These are phyloP conservation scores for Adansonia gregorii DNA, from an alignment of 441 rosid genomes.

Conservation along the genomic window DNA sequence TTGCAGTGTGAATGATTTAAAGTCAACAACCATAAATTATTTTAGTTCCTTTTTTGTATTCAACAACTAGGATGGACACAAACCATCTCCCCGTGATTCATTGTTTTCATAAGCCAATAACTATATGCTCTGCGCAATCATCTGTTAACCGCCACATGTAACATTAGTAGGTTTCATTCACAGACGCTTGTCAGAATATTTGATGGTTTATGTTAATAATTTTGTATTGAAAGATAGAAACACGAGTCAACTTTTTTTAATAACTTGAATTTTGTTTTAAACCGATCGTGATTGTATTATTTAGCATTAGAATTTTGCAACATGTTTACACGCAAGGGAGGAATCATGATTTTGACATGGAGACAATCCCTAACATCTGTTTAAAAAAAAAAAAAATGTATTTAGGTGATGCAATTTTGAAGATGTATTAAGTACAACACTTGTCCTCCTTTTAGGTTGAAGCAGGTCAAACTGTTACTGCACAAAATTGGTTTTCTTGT, in stretches of 20 bases:
- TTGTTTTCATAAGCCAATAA: conserved; percentile 8
- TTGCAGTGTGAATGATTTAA: no score
- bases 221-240: background rate
- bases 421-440: background rate
- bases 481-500: no score
- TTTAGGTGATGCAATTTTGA: background rate
- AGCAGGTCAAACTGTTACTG: background rate
- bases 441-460: background rate
- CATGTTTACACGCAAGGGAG: background rate
- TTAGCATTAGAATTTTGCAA: background rate
- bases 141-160: background rate
- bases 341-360: background rate
- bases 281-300: background rate
- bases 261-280: background rate
- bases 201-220: background rate
- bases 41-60: background rate
- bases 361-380: background rate
- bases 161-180: background rate
- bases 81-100: background rate
- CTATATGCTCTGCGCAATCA: background rate
- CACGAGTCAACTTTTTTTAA: background rate
- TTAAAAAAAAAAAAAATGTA: background rate
- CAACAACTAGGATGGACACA: background rate
- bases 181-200: background rate
- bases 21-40: background rate